Percentiles rank a stretch among this genome's conserved stretches.
phyloP scores from a whole-genome alignment of 1,284 basidiomycete genomes.

The Apiotrichum akiyoshidainum region DNA sequence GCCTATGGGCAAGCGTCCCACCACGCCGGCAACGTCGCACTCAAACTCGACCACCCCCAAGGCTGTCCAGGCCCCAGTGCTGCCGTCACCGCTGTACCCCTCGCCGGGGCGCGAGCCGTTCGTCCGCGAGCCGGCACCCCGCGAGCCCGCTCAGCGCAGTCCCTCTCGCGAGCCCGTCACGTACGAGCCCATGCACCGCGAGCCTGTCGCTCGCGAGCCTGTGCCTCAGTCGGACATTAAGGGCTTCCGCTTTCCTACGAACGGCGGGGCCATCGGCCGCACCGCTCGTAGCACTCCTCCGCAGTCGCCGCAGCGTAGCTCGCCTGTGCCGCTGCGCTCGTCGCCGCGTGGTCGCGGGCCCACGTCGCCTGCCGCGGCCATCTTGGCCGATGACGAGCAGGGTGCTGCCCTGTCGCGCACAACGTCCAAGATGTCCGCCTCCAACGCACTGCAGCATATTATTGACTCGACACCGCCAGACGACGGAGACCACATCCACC shows the following conservation, averaged over 20 bases:
- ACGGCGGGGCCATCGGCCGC: neutral
- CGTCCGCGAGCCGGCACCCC: no score
- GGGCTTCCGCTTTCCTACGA: neutral
- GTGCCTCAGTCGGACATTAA: neutral
- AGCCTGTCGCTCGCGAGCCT: no score
- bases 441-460: neutral
- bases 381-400: neutral
- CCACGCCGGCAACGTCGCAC: neutral
- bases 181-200: no score
- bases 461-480: neutral
- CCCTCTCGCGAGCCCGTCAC: neutral
- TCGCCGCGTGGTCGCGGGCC: neutral
- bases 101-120: neutral
- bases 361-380: neutral
- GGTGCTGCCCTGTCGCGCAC: neutral
- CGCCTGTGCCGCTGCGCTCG: neutral
- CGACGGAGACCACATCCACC: neutral
- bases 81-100: neutral
- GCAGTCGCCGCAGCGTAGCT: neutral
- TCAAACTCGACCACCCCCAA: conserved; percentile 3
- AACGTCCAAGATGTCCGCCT: neutral
- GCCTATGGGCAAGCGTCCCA: neutral
- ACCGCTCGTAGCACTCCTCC: neutral
- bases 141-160: neutral
- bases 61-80: neutral